Conservation (phyloP, 768 basidiomycete genomes). For the Boletus subparvulus region DNA sequence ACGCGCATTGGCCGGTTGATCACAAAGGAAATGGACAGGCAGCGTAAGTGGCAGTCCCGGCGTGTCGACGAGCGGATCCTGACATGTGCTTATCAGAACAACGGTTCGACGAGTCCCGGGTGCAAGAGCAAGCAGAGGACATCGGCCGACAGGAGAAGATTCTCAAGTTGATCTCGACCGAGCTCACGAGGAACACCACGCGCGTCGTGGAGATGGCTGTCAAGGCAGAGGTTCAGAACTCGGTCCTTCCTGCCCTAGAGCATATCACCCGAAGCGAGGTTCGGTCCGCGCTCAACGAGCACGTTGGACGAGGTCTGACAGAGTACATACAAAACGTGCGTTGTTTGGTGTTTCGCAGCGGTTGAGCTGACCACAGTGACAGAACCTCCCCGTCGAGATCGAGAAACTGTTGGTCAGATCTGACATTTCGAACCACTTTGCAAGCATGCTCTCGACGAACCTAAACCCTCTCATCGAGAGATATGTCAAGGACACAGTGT, state of each 20-base stretch:
- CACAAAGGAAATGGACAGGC: slow-evolving; percentile 86
- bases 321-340: slow-evolving; percentile 71
- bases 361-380: slow-evolving; percentile 7
- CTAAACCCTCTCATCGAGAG: slow-evolving; percentile 76
- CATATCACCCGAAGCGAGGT: slow-evolving; percentile 82
- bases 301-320: slow-evolving; percentile 70
- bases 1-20: slow-evolving; percentile 76
- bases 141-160: slow-evolving; percentile 87
- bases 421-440: slow-evolving; percentile 74
- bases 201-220: slow-evolving; percentile 88
- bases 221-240: slow-evolving; percentile 80
- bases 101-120: slow-evolving; percentile 80
- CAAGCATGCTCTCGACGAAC: slow-evolving; percentile 67
- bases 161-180: slow-evolving; percentile 82
- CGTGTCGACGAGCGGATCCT: slow-evolving; percentile 2
- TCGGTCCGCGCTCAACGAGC: slow-evolving; percentile 71
- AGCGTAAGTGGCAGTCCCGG: slow-evolving; percentile 54
- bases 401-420: slow-evolving; percentile 75
- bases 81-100: slow-evolving; percentile 50
- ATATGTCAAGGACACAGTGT: slow-evolving; percentile 77
- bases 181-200: slow-evolving; percentile 84
- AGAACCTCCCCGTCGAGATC: slow-evolving; percentile 78
- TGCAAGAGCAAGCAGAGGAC: slow-evolving; percentile 75
- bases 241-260: slow-evolving; percentile 80
- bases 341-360: neutral